Base-by-base conservation (phyloP, 2,329 filamentous ascomycete genomes). In the Fusarium protoensiforme region DNA sequence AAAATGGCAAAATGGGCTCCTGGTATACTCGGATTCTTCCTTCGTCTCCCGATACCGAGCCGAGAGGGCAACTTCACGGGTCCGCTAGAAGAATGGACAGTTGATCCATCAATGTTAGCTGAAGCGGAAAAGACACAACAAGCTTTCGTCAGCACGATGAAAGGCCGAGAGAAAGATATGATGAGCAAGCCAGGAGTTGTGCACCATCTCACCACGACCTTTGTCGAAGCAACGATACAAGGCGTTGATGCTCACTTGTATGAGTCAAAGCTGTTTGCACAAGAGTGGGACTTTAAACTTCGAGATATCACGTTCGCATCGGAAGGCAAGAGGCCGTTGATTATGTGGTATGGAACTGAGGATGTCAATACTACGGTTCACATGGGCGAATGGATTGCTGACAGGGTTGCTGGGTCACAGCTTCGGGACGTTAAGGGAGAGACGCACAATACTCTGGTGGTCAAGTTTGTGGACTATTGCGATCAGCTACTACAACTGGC, bases 301-400 rank as follows among this genome's bases (percentile, higher is more conserved):
- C 33, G 64, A 18, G 67, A 65, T 24, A 64, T 72, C 20, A 59
- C 22, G 5, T 72, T 46, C 31, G 64, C 58, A 1, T 72, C 66
- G 2, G 46, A 67, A 4, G 35, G 39, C 5, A 57, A 43, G 7
- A 65, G 61, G 11, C 71, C 64, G 5, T 18, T 69, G 10, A 4
- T 62, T 18, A 33, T 73, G 29, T 33, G 60, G 38, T 71, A 70
- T 24, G 65, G 60, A 8, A 61, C 39, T 18, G 38, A 64, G 1
- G 65, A 72, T 33, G 41, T 62, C 24, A 67, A 57, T 6, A 54
- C 69, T 2, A 53, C 65, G 5, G 24, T 56, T 22, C 71, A 73
- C 24, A 71, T 73, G 68, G 65, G 68, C 1, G 56, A 48, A 27
- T 69, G 57, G 60, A 67, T 72, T 36, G 53, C 63, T 6, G 53